Percentiles rank a stretch among this genome's conserved stretches.
Conservation (phyloP, 169 alveolate species). For the Eimeria sp. region DNA sequence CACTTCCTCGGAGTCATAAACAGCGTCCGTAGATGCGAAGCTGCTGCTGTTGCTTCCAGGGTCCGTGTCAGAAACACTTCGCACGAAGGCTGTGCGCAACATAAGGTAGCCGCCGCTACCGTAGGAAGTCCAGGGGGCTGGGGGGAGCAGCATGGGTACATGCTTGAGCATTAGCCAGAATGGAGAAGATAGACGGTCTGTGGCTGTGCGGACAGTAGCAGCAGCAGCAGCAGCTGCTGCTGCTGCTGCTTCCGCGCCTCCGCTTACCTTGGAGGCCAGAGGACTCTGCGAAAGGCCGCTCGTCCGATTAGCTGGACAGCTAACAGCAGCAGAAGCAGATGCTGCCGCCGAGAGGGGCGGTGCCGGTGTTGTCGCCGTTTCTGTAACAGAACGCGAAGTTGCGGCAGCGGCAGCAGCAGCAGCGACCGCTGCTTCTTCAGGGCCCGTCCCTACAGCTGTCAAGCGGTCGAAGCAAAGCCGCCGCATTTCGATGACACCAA, state of each 20-base stretch:
- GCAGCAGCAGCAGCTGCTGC: conserved; percentile 66
- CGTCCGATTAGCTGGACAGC: conserved; percentile 10
- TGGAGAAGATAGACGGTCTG: conserved; percentile 55
- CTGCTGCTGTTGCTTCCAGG: conserved; percentile 23
- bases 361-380: not conserved
- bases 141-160: conserved; percentile 76
- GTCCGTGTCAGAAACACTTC: conserved; percentile 66
- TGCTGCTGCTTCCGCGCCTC: conserved; percentile 54
- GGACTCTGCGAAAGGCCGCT: not conserved
- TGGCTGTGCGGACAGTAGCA: conserved; percentile 46
- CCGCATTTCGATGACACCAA: conserved; percentile 77
- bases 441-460: conserved; percentile 44
- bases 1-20: not conserved
- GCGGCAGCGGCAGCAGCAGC: conserved; percentile 47
- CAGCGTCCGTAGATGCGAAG: not conserved
- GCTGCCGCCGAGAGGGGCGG: conserved; percentile 32
- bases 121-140: conserved; percentile 72
- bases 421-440: conserved; percentile 49
- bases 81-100: conserved; percentile 79
- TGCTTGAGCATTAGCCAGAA: conserved; percentile 77
- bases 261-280: not conserved
- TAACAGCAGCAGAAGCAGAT: conserved; percentile 12
- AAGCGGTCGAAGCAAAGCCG: conserved; percentile 57
- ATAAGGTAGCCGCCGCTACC: conserved; percentile 74
- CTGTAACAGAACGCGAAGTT: not conserved